phyloP scores from a whole-genome alignment of 2,329 filamentous ascomycete genomes.

The Aureobasidium mangrovei region DNA sequence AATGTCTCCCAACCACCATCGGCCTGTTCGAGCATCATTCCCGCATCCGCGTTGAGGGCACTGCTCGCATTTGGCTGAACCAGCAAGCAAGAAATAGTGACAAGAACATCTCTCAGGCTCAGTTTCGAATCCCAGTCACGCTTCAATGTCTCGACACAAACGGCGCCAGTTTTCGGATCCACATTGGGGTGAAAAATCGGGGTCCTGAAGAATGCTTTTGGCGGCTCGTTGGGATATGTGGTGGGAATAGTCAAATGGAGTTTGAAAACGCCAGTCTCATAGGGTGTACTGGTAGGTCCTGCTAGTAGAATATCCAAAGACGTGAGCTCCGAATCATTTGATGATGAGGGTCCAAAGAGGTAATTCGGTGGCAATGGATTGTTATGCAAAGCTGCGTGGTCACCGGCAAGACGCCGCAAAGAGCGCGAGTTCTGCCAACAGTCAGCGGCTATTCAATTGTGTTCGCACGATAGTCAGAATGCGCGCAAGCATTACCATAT shows the following conservation, averaged over 20 bases:
- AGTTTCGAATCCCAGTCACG: conserved; percentile 52
- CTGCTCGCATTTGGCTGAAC: conserved; percentile 58
- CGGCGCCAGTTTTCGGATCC: conserved; percentile 51
- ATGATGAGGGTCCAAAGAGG: conserved; percentile 40
- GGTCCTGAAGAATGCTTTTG: conserved; percentile 52
- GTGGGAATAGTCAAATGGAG: conserved; percentile 51
- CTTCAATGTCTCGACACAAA: conserved; percentile 58
- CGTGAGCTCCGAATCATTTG: conserved; percentile 45
- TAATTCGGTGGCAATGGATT: conserved; percentile 52
- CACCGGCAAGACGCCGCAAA: conserved; percentile 50
- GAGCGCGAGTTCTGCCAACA: conserved; percentile 38
- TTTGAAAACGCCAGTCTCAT: conserved; percentile 49
- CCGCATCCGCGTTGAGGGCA: conserved; percentile 53
- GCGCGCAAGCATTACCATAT: too few relatives aligned
- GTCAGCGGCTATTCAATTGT: not conserved
- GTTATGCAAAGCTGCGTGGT: conserved; percentile 50
- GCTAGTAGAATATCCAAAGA: conserved; percentile 50
- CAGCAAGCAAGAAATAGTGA: conserved; percentile 52
- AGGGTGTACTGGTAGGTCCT: conserved; percentile 52
- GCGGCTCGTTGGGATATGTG: conserved; percentile 44
- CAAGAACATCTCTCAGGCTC: conserved; percentile 50
- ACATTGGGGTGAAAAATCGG: conserved; percentile 58
- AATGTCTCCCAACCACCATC: conserved; percentile 41
- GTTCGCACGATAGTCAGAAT: too few relatives aligned
- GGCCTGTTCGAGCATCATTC: conserved; percentile 46